Base-by-base conservation (phyloP, 345 rosid genomes). In the Corymbia maculata region DNA sequence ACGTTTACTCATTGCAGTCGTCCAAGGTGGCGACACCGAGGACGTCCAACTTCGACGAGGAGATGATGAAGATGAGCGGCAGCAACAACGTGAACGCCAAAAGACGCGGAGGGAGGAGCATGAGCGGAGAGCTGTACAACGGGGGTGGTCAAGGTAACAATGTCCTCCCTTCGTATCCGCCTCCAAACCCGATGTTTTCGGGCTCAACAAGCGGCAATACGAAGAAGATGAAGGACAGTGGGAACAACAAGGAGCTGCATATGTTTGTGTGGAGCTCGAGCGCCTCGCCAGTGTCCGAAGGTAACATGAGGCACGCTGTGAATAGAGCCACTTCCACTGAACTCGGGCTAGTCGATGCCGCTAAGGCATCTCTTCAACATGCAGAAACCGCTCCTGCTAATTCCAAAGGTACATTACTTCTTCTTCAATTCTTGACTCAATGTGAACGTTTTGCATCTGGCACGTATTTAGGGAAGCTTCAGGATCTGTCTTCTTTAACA, bases 191-290 rank as follows among this genome's bases (percentile, higher is more conserved):
- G 9, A 93, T 93, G 94, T 95, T 95, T 90, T 91, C 95, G 32
- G 96, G 95, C 51, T 92, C 97, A 19, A 91, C 92, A 7, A 91
- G 96, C 52, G 92, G 92, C 79, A 85, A 87, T 85, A 86, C 51
- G 11, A 86, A 89, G 51, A 88, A 86, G 68, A 91, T 87, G 93
- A 94, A 93, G 90, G 93, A 92, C 59, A 89, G 80, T 17, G 86
- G 89, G 66, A 87, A 82, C 19, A 89, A 89, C 82, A 94, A 96
- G 89, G 98, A 96, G 90, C 94, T 94, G 57, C 96, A 95, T 90
- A 94, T 95, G 98, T 96, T 95, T 11, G 97, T 94, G 44, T 95
- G 98, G 98, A 96, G 97, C 92, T 94, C 98, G 10, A 95, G 95
- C 88, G 93, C 96, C 24, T 95, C 98, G 47, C 98, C 98, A 0